phyloP scores from a whole-genome alignment of 106 monocot species.

The Platanthera guangdongensis region DNA sequence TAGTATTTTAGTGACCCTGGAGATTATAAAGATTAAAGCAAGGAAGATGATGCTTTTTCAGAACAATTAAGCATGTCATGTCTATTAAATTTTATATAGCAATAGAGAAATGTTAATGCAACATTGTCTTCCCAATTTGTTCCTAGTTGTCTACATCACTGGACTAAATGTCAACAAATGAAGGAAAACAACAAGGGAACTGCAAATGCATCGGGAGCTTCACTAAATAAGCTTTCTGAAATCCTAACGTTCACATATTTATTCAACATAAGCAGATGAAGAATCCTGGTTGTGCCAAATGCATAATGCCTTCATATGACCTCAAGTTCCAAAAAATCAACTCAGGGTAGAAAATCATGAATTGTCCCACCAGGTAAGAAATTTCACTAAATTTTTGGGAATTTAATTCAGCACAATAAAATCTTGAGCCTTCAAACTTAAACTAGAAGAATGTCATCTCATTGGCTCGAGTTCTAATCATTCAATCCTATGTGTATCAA shows the following conservation, averaged over 20 bases:
- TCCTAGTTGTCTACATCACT: not conserved
- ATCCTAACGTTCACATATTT: not conserved
- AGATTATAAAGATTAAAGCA: not conserved
- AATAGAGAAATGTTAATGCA: not conserved
- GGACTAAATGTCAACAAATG: not conserved
- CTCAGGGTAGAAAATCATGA: not conserved
- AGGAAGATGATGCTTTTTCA: not conserved
- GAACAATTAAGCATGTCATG: not conserved
- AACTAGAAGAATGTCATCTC: not conserved
- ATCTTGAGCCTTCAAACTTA: too few species aligned
- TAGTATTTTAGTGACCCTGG: not conserved
- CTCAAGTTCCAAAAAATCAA: not conserved
- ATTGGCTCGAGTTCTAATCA: not conserved
- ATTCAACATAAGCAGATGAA: not conserved
- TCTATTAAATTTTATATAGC: not conserved
- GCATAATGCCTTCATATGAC: not conserved
- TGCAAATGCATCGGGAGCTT: not conserved
- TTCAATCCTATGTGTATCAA: not conserved
- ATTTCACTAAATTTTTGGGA: not conserved
- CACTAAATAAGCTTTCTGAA: not conserved
- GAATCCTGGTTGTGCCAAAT: not conserved
- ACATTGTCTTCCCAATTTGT: not conserved
- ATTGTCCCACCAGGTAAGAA: not conserved
- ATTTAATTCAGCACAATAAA: not conserved
- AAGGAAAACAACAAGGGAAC: not conserved